Conservation (phyloP, 2,329 filamentous ascomycete species). For the Ophiosphaerella korrae region DNA sequence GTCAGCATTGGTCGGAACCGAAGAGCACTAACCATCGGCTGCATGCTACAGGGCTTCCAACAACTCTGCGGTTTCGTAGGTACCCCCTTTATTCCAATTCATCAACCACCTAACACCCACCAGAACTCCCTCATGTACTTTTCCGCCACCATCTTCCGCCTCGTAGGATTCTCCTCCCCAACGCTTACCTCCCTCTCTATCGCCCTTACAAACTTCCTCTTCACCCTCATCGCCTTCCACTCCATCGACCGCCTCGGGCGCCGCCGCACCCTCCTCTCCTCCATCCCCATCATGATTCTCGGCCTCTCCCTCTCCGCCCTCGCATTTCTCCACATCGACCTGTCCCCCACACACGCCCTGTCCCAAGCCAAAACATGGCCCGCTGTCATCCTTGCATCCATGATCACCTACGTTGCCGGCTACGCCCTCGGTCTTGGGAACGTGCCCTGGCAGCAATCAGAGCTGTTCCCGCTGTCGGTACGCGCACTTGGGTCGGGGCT, state of each 20-base stretch:
- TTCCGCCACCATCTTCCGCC: slow-evolving; percentile 53
- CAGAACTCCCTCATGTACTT: slow-evolving; percentile 57
- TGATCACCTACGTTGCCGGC: slow-evolving; percentile 81
- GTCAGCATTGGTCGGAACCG: slow-evolving; percentile 59
- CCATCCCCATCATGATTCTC: slow-evolving; percentile 80
- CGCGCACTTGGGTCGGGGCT: slow-evolving; percentile 74
- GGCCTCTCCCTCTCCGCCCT: slow-evolving; percentile 73
- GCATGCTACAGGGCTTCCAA: slow-evolving; percentile 83
- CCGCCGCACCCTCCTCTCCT: slow-evolving; percentile 72
- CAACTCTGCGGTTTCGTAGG: slow-evolving; percentile 71
- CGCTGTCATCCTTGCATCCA: slow-evolving; percentile 68
- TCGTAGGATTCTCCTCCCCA: slow-evolving; percentile 53
- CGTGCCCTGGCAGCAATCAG: slow-evolving; percentile 95
- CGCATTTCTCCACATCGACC: slow-evolving; percentile 70
- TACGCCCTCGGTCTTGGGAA: slow-evolving; percentile 90
- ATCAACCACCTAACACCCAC: background rate
- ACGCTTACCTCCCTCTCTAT: slow-evolving; percentile 53
- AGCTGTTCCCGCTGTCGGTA: slow-evolving; percentile 80
- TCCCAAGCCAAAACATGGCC: slow-evolving; percentile 26
- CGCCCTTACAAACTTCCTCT: slow-evolving; percentile 53
- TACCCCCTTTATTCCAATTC: background rate
- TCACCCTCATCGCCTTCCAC: slow-evolving; percentile 53
- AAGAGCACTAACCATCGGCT: slow-evolving; percentile 81
- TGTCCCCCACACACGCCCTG: slow-evolving; percentile 36
- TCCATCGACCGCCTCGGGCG: slow-evolving; percentile 53